A percentile compares a stretch with the other conserved stretches of the same genome.
These are phyloP conservation scores for Ustilago trichophora DNA, from an alignment of 1,284 basidiomycete genomes.

Conservation along the genomic window DNA sequence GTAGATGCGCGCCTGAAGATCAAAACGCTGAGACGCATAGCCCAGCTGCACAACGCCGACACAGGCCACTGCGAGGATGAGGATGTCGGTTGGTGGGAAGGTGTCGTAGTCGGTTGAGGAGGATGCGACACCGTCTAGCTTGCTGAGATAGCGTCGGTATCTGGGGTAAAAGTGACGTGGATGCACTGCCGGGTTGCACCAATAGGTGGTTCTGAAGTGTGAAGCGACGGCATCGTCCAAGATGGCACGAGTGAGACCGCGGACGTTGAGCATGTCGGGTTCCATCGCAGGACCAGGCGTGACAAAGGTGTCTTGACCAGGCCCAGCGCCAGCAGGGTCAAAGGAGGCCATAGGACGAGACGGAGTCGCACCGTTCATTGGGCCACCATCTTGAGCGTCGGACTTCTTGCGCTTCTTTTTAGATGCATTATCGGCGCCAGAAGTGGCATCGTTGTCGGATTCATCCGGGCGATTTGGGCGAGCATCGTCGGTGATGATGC, in stretches of 20 bases:
- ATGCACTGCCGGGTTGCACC: constrained; percentile 35
- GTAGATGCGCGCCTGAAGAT: constrained; percentile 40
- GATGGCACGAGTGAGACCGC: constrained; percentile 30
- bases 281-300: constrained; percentile 9
- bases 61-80: constrained; percentile 37
- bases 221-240: constrained; percentile 27
- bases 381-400: background rate
- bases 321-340: background rate
- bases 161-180: constrained; percentile 32
- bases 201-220: constrained; percentile 35
- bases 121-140: constrained; percentile 18
- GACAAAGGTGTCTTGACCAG: constrained; percentile 6
- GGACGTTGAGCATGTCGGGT: constrained; percentile 25
- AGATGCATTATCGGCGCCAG: background rate
- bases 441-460: constrained; percentile 13
- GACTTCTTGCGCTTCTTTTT: constrained; percentile 27
- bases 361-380: background rate
- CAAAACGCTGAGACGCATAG: constrained; percentile 24
- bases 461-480: constrained; percentile 11
- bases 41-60: constrained; percentile 32
- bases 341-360: background rate
- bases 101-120: constrained; percentile 10
- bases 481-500: constrained; percentile 39
- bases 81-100: constrained; percentile 28
- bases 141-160: constrained; percentile 21